phyloP scores from a whole-genome alignment of 2,329 filamentous ascomycete species.

The Monosporascus sp. region DNA sequence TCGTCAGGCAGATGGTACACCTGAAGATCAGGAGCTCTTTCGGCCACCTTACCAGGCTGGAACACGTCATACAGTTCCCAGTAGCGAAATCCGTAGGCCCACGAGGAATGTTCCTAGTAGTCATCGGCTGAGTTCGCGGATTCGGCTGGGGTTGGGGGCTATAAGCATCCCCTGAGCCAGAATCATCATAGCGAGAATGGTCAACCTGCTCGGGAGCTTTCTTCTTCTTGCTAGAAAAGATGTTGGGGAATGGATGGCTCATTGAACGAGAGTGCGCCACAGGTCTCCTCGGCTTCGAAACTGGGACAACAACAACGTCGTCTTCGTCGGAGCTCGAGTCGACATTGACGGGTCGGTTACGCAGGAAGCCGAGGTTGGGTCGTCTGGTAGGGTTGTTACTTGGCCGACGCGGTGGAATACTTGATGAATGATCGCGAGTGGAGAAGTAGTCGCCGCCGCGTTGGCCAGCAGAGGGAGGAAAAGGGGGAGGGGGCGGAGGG shows the following conservation, averaged over 20 bases:
- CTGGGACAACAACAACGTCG: conserved; percentile 13
- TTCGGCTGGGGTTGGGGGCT: conserved; percentile 19
- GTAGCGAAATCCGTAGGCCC: conserved; percentile 50
- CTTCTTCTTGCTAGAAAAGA: conserved; percentile 60
- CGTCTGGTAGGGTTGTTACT: conserved; percentile 19
- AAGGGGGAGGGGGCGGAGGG: background rate
- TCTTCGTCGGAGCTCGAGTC: conserved; percentile 38
- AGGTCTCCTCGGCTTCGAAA: conserved; percentile 18
- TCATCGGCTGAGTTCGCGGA: conserved; percentile 23
- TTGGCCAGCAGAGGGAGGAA: background rate
- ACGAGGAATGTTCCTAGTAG: conserved; percentile 21
- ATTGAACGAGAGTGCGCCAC: conserved; percentile 57
- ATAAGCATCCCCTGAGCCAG: conserved; percentile 40
- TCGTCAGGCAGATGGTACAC: conserved; percentile 77
- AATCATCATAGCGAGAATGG: conserved; percentile 31
- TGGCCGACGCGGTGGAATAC: conserved; percentile 8
- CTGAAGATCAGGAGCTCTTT: conserved; percentile 67
- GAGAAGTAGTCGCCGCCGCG: background rate
- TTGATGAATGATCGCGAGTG: background rate
- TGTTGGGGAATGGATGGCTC: conserved; percentile 73
- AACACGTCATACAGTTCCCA: conserved; percentile 82
- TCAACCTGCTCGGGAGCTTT: conserved; percentile 36
- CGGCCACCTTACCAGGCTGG: conserved; percentile 74
- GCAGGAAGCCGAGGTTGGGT: conserved; percentile 17
- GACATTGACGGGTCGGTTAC: conserved; percentile 18